A percentile compares a stretch with the other conserved stretches of the same genome.
Conservation (phyloP, 2,329 filamentous ascomycete species). For the Venturia asperata region DNA sequence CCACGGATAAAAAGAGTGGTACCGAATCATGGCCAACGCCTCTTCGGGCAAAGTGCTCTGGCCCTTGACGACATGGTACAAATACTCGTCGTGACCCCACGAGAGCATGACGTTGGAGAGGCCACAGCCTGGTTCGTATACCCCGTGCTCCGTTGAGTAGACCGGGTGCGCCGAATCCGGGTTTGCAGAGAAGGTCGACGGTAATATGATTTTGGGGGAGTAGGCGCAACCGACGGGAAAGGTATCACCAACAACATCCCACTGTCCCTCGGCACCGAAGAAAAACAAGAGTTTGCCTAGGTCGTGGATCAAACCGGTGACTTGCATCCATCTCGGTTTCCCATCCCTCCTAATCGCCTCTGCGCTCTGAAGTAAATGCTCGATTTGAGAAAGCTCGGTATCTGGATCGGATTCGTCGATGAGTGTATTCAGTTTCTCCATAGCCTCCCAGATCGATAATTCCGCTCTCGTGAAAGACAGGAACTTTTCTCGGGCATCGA, state of each 20-base stretch:
- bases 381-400: constrained; percentile 78
- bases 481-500: constrained; percentile 68
- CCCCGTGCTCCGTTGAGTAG: constrained; percentile 69
- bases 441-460: constrained; percentile 86
- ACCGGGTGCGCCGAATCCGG: constrained; percentile 64
- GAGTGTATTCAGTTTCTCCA: constrained; percentile 85
- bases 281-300: constrained; percentile 75
- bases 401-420: constrained; percentile 90
- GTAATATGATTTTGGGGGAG: constrained; percentile 71
- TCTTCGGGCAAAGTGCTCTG: constrained; percentile 73
- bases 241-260: constrained; percentile 86
- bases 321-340: constrained; percentile 75
- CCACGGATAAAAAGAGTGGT: constrained; percentile 92
- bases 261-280: constrained; percentile 78
- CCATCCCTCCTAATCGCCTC: constrained; percentile 83
- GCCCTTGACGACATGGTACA: constrained; percentile 79
- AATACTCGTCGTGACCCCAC: constrained; percentile 85
- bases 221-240: constrained; percentile 73
- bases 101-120: constrained; percentile 82
- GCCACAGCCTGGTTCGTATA: constrained; percentile 72
- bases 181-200: constrained; percentile 68
- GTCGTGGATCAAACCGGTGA: constrained; percentile 71
- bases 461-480: constrained; percentile 59
- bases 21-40: constrained; percentile 85
- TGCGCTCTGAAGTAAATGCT: constrained; percentile 80